These are phyloP conservation scores for Tricholoma furcatifolium DNA, from an alignment of 768 basidiomycete genomes.

Conservation along the genomic window DNA sequence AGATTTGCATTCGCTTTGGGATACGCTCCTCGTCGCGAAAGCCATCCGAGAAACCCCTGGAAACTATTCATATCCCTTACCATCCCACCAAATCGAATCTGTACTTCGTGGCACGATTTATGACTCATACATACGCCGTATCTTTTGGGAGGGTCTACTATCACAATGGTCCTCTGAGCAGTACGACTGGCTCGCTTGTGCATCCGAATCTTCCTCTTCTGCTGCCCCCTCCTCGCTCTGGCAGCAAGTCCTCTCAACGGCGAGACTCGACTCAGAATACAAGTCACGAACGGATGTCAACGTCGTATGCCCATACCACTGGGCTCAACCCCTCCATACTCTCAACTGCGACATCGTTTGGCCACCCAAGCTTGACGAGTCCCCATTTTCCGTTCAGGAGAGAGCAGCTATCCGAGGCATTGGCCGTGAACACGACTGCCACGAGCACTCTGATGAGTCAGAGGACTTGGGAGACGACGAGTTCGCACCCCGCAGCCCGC, in stretches of 20 bases:
- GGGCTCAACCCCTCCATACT: conserved; percentile 69
- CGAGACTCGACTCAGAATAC: conserved; percentile 16
- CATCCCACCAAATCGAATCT: conserved; percentile 62
- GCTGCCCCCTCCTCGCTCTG: conserved; percentile 16
- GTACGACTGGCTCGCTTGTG: conserved; percentile 65
- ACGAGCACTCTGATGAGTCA: conserved; percentile 15
- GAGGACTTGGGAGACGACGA: conserved; percentile 11
- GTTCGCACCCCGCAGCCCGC: not conserved
- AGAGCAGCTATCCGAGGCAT: not conserved
- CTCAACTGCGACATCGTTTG: conserved; percentile 85
- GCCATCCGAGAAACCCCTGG: conserved; percentile 65
- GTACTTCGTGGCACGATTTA: conserved; percentile 79
- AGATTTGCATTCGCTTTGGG: conserved; percentile 91
- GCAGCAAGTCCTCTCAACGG: conserved; percentile 27
- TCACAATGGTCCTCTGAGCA: conserved; percentile 63
- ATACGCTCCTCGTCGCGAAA: conserved; percentile 77
- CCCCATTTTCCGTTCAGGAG: conserved; percentile 29
- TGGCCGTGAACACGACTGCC: conserved; percentile 1
- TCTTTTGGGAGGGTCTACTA: conserved; percentile 83
- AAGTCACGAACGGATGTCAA: conserved; percentile 44
- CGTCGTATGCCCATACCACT: conserved; percentile 71
- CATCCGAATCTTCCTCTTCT: not conserved
- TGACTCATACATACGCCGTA: conserved; percentile 82
- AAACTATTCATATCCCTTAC: conserved; percentile 80
- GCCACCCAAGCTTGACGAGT: conserved; percentile 66